Conservation (phyloP, 331 rosid genomes). For the Spiraea crenata region DNA sequence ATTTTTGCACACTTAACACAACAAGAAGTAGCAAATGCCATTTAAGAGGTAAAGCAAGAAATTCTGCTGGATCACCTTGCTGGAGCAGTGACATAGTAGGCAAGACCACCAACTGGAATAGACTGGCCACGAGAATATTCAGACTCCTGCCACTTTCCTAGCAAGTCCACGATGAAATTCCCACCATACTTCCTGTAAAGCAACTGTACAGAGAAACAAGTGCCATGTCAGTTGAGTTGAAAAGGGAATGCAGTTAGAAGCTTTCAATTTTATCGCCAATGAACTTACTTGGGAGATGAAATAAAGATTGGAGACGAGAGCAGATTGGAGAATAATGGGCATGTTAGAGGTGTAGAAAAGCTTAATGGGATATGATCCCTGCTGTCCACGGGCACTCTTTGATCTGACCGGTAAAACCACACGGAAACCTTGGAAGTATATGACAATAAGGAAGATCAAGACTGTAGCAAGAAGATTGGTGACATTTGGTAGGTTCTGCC, state of each 20-base stretch:
- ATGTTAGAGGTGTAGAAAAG: constrained; percentile 60
- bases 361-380: constrained; percentile 49
- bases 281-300: constrained; percentile 48
- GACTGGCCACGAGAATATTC: constrained; percentile 45
- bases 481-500: constrained; percentile 52
- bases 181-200: constrained; percentile 40
- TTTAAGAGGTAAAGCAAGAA: background rate
- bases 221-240: no score
- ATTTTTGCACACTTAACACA: background rate
- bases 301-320: constrained; percentile 50
- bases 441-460: constrained; percentile 47
- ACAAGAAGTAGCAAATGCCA: background rate
- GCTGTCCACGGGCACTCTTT: constrained; percentile 47
- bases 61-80: constrained; percentile 26
- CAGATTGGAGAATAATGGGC: constrained; percentile 63
- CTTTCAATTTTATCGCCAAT: background rate
- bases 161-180: constrained; percentile 44
- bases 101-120: constrained; percentile 51
- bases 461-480: constrained; percentile 46
- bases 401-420: constrained; percentile 56
- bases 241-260: background rate
- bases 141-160: constrained; percentile 56
- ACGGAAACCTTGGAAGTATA: constrained; percentile 56
- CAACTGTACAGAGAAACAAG: constrained; percentile 26
- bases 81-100: constrained; percentile 46